Base-by-base conservation (phyloP, 2,329 filamentous ascomycete species). In the Fulvia fulva region DNA sequence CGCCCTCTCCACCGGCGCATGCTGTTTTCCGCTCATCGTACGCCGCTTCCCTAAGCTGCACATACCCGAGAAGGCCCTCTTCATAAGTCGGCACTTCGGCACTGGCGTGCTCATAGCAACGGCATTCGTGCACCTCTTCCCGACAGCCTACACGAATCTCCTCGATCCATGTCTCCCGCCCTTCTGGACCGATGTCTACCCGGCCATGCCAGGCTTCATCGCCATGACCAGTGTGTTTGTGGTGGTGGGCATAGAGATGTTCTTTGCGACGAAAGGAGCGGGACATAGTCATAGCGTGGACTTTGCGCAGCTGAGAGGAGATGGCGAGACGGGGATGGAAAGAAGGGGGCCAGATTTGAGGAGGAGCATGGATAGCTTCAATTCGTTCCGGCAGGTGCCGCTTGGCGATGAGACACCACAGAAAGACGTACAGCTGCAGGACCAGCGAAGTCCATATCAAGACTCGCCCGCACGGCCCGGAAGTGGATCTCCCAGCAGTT, bases 191-290 rank as follows among this genome's bases (percentile, higher is more conserved):
- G 70, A 87, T 62, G 83, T 83, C n/a, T 96, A 94, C 72, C 83
- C 81, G 49, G 89, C 90, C 5, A 87, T 95, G 71, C 86, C 90
- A 0, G 91, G 91, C 1, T 80, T 94, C 50, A 83, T 96, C 49
- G 88, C 90, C 56, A 93, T 96, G 89, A 74, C 86, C 9, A 86
- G 89, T 11, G 89, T 90, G n/a, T 80, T 96, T 59, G 77, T 89
- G 3, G 91, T 97, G 2, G 90, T 96, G 6, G 83, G 85, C 1
- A 82, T 97, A 53, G 93, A 97, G 74, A 96, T 94, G 76, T 91
- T 91, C 72, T 87, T 97, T 65, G 91, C 91, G 0, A 88, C 87
- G 54, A 81, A 82, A 69, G 85, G 85, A 5, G 84, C 83, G 8
- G 78, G 78, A 16, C 84, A 87, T 69, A 78, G 80, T 50, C 84